These are phyloP conservation scores for Ophiostoma sp. DNA, from an alignment of 2,329 filamentous ascomycete species.

Conservation along the genomic window DNA sequence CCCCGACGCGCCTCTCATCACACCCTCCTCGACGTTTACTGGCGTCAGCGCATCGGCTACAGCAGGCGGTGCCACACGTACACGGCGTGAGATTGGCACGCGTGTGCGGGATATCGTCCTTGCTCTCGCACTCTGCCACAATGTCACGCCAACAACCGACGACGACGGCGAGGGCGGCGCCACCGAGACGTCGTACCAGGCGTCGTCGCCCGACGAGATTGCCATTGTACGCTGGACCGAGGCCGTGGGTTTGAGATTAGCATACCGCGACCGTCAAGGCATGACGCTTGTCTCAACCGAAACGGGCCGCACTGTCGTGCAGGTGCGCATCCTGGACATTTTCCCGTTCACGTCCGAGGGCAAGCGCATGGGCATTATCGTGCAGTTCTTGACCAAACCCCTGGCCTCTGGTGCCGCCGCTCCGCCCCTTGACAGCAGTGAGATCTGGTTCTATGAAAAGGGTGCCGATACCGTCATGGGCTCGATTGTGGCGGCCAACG, in stretches of 20 bases:
- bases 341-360: conserved; percentile 98
- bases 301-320: conserved; percentile 72
- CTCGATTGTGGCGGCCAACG: conserved; percentile 90
- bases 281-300: conserved; percentile 80
- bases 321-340: conserved; percentile 85
- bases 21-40: conserved; percentile 68
- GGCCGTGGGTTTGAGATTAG: conserved; percentile 79
- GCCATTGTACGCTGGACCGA: conserved; percentile 97
- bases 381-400: conserved; percentile 71
- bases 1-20: conserved; percentile 60
- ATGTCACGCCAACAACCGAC: conserved; percentile 89
- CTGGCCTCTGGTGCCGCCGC: conserved; percentile 47
- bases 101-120: conserved; percentile 91
- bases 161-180: conserved; percentile 68
- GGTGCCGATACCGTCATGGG: conserved; percentile 98
- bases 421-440: conserved; percentile 58
- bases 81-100: conserved; percentile 87
- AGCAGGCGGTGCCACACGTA: conserved; percentile 67
- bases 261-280: conserved; percentile 80
- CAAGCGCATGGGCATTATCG: conserved; percentile 96
- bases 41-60: conserved; percentile 31
- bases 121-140: conserved; percentile 90
- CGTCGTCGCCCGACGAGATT: conserved; percentile 96
- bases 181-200: conserved; percentile 83
- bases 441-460: conserved; percentile 99